These are phyloP conservation scores for Amanita brunnescens DNA, from an alignment of 768 basidiomycete species.

Conservation along the genomic window DNA sequence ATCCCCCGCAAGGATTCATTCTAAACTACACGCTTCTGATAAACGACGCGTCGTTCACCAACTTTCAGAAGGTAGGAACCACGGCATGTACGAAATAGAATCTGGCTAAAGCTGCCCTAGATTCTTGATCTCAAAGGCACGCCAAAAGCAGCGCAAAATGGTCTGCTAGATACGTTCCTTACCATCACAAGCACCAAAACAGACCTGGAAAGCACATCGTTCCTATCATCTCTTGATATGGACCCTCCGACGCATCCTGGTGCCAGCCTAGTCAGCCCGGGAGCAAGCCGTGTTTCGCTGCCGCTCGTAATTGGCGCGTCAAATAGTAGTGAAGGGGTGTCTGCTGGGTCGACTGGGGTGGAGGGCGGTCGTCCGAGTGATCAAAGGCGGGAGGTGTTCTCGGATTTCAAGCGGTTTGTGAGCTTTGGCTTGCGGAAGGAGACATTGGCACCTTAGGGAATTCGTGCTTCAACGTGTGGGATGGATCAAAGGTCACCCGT, in stretches of 20 bases:
- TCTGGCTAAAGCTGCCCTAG: constrained; percentile 27
- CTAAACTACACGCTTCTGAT: constrained; percentile 92
- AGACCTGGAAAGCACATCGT: constrained; percentile 84
- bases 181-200: constrained; percentile 88
- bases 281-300: constrained; percentile 51
- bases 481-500: too few relatives aligned
- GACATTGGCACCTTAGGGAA: constrained; percentile 18
- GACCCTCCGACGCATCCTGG: constrained; percentile 57
- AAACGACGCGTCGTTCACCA: constrained; percentile 89
- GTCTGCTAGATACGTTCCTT: constrained; percentile 84
- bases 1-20: constrained; percentile 90
- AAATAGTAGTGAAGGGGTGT: constrained; percentile 34
- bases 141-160: constrained; percentile 76
- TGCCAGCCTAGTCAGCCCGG: constrained; percentile 56
- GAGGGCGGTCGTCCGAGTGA: constrained; percentile 30
- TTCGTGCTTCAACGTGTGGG: too few relatives aligned
- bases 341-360: constrained; percentile 41
- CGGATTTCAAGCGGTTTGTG: constrained; percentile 81
- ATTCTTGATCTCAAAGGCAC: constrained; percentile 95
- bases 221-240: constrained; percentile 94
- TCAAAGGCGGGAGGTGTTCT: constrained; percentile 73
- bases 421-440: constrained; percentile 83
- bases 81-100: neutral
- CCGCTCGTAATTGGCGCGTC: constrained; percentile 21
- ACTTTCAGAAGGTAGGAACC: constrained; percentile 90